phyloP scores from a whole-genome alignment of 2,329 filamentous ascomycete genomes.

The Davidsoniella virescens region DNA sequence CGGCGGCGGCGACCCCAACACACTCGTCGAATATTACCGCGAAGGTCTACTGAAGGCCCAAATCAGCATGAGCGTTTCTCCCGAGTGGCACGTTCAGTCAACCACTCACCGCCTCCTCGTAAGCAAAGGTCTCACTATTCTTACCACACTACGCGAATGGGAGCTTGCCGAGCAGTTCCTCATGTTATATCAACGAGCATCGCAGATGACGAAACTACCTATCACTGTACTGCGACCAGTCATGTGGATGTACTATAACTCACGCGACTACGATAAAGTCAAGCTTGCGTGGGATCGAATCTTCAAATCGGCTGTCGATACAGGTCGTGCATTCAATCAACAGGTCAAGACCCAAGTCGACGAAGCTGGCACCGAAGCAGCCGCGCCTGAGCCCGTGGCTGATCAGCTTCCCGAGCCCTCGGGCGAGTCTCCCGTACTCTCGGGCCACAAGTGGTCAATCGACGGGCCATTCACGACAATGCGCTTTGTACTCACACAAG shows the following conservation, averaged over 20 bases:
- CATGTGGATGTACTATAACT: conserved; percentile 48
- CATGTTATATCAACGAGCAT: conserved; percentile 29
- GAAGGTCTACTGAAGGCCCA: conserved; percentile 13
- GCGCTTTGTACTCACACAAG: conserved; percentile 26
- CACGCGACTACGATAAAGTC: conserved; percentile 42
- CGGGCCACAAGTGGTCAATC: conserved; percentile 36
- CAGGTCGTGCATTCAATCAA: conserved; percentile 7
- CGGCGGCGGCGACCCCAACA: conserved; percentile 17
- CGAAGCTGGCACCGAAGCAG: conserved; percentile 22
- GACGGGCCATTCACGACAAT: conserved; percentile 31
- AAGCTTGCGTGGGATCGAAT: conserved; percentile 50
- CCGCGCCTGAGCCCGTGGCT: conserved; percentile 12
- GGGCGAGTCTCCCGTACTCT: conserved; percentile 10
- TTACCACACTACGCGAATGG: conserved; percentile 26
- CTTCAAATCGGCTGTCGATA: conserved; percentile 14
- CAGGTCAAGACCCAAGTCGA: conserved; percentile 19
- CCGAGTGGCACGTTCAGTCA: conserved; percentile 15
- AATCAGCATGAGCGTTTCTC: conserved; percentile 16
- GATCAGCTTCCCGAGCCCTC: conserved; percentile 1
- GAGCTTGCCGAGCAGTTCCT: conserved; percentile 42
- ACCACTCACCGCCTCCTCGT: conserved; percentile 17
- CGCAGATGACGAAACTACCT: conserved; percentile 25
- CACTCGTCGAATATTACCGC: conserved; percentile 20
- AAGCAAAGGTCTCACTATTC: conserved; percentile 20
- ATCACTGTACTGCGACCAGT: conserved; percentile 43